Base-by-base conservation (phyloP, 2,329 filamentous ascomycete genomes). In the Amphichorda felina region DNA sequence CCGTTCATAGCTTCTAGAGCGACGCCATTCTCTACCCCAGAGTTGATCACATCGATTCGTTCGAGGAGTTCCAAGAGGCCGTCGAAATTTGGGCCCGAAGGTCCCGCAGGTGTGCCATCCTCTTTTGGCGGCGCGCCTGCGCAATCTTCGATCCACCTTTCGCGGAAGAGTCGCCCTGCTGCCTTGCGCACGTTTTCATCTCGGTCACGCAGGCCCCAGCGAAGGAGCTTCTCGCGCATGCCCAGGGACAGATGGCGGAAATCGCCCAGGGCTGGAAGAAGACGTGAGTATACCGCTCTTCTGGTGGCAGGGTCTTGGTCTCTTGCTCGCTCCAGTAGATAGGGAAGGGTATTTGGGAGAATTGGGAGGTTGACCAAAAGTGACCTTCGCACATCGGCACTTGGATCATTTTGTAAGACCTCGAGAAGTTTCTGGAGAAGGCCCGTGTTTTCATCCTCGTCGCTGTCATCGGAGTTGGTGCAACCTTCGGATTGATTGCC, bases 91-190 rank as follows among this genome's bases (percentile, higher is more conserved):
- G 83, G 82, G 1, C 70, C 68, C 1, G 72, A 68, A 5, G 72
- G 60, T 39, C 75, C 68, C 13, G 60, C 60, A 5, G 70, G 67
- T 33, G 70, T 69, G 21, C 71, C 71, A 8, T 70, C 38, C 27
- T 75, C 73, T 14, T 68, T 66, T 26, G 78, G 71, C 7, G 69
- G 64, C 2, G 72, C 67, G 2, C 80, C 80, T 5, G 83, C 87
- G 48, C 88, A 95, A 50, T 96, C 86, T 51, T 96, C 89, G 41
- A 98, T 89, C 91, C 91, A 98, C n/a, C 86, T 76, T 51, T 95
- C 88, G 41, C 82, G 78, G 61, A 98, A 98, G 6, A 96, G 67
- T 31, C 84, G 80, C 7, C 83, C 86, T 4, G 91, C 84, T 8
- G 89, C 89, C 55, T 94, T 94, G 35, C 88, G 78, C 10, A 98